Base-by-base conservation (phyloP, 2,329 filamentous ascomycete species). In the Leptosphaerulina australis region DNA sequence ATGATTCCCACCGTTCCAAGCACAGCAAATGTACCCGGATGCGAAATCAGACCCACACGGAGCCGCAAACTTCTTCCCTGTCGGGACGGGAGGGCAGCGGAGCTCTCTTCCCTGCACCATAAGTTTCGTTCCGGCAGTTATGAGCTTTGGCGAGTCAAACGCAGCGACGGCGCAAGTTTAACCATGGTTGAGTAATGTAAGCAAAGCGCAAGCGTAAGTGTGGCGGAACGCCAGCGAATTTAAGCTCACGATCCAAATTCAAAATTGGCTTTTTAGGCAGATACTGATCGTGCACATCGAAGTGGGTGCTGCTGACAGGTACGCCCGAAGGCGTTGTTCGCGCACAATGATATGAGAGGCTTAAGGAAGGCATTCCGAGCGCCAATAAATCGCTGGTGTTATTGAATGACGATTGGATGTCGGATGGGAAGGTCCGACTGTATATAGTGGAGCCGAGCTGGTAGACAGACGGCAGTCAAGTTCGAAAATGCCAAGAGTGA, bases 51-150 rank as follows among this genome's bases (percentile, higher is more conserved):
- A 35, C 25, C 41, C 48, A 45, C 48, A 41, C 41, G 15, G 48
- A 51, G 48, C 48, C 41, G 48, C 48, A 45, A 41, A 45, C 36
- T 41, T 45, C 48, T 51, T 45, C 36, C 48, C 36, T 41, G 36
- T 28, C 20, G 8, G 22, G 15, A n/a, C 6, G n/a, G n/a, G n/a
- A n/a, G n/a, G 7, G 12, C 29, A n/a, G 14, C 26, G 26, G 18
- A 30, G 22, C 25, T 18, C 20, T 26, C 6, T 5, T 44, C 24
- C 15, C 25, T 29, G 22, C 22, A 28, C 30, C 30, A 22, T 5
- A 7, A 28, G 33, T 18, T 7, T 36, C 11, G 9, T 30, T 36
- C 33, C 41, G 31, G 7, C n/a, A 15, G 31, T 25, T 24, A 33
- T 18, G 11, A 18, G 10, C 15, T 22, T 9, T 15, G 4, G 22